Percentiles rank a stretch among this genome's conserved stretches.
Evolutionary conservation across 768 basidiomycete genomes (phyloP).

Genomic region (Mycena indigotica): DNA sequence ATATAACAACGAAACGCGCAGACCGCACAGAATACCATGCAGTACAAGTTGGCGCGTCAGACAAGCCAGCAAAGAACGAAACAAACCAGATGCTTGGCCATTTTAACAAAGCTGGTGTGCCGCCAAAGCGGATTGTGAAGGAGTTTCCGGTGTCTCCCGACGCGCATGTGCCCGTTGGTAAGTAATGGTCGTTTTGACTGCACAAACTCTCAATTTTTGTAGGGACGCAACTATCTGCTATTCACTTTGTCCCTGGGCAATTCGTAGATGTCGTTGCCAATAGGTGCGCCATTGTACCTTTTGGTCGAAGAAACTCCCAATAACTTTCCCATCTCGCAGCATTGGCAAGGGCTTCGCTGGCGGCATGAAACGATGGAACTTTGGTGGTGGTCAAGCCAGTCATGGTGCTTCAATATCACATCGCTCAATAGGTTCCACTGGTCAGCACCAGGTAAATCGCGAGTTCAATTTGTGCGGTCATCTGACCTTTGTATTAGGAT

Average conservation of each 20-base stretch:
- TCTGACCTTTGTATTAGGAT: slow-evolving; percentile 55
- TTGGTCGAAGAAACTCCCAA: background rate
- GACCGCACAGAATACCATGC: slow-evolving; percentile 81
- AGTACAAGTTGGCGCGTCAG: slow-evolving; percentile 89
- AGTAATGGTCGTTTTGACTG: slow-evolving; percentile 29
- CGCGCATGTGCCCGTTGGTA: slow-evolving; percentile 88
- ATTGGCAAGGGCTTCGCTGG: slow-evolving; percentile 98
- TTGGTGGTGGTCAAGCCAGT: slow-evolving; percentile 86
- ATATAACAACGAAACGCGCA: slow-evolving; percentile 63
- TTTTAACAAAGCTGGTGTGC: slow-evolving; percentile 79
- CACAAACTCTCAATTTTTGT: background rate
- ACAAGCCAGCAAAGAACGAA: slow-evolving; percentile 70
- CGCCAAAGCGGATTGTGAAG: slow-evolving; percentile 80
- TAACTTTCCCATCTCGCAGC: slow-evolving; percentile 40
- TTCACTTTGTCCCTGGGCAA: slow-evolving; percentile 98
- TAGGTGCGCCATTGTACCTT: background rate
- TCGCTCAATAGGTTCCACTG: slow-evolving; percentile 90
- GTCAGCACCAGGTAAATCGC: slow-evolving; percentile 82
- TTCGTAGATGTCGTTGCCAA: slow-evolving; percentile 62
- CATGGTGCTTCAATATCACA: slow-evolving; percentile 97
- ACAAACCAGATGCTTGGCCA: slow-evolving; percentile 86
- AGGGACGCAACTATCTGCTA: slow-evolving; percentile 89
- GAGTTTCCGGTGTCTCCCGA: slow-evolving; percentile 90
- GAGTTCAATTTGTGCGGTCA: background rate
- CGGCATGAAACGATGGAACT: slow-evolving; percentile 95